These are phyloP conservation scores for Torulaspora quercuum DNA, from an alignment of 805 yeast genomes.

Conservation along the genomic window DNA sequence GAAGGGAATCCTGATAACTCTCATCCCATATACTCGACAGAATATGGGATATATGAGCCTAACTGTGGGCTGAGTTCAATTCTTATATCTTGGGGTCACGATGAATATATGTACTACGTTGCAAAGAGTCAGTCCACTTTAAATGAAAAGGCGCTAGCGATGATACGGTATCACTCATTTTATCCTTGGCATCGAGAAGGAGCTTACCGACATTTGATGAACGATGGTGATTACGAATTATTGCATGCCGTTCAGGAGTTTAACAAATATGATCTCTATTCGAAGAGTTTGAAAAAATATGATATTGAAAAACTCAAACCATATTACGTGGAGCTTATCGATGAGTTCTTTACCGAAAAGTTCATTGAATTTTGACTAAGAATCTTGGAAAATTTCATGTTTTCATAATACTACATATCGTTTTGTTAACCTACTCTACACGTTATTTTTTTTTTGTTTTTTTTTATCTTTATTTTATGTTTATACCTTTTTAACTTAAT, in stretches of 20 bases:
- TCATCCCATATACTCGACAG: constrained; percentile 62
- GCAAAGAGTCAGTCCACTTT: constrained; percentile 61
- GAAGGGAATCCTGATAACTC: constrained; percentile 55
- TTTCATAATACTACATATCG: constrained; percentile 8
- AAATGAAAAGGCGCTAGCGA: constrained; percentile 65
- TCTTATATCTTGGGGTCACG: constrained; percentile 77
- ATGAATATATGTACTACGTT: constrained; percentile 71
- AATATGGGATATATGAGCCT: constrained; percentile 61
- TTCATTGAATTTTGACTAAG: constrained; percentile 49
- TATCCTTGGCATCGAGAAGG: constrained; percentile 75
- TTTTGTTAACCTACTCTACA: constrained; percentile 1
- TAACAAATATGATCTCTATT: constrained; percentile 65
- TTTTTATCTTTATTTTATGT: neutral
- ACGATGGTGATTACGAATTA: constrained; percentile 57
- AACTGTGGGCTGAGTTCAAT: constrained; percentile 67
- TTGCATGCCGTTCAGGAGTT: constrained; percentile 61
- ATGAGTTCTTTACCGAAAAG: constrained; percentile 60
- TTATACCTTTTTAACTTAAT: neutral
- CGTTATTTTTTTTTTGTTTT: neutral
- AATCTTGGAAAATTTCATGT: constrained; percentile 2
- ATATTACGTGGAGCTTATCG: constrained; percentile 60
- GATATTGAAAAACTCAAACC: constrained; percentile 51
- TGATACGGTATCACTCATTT: constrained; percentile 72
- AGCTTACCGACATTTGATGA: constrained; percentile 63
- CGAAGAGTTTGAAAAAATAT: constrained; percentile 52